These are phyloP conservation scores for Trichoderma atroviride DNA, from an alignment of 2,329 filamentous ascomycete genomes.

Conservation along the genomic window DNA sequence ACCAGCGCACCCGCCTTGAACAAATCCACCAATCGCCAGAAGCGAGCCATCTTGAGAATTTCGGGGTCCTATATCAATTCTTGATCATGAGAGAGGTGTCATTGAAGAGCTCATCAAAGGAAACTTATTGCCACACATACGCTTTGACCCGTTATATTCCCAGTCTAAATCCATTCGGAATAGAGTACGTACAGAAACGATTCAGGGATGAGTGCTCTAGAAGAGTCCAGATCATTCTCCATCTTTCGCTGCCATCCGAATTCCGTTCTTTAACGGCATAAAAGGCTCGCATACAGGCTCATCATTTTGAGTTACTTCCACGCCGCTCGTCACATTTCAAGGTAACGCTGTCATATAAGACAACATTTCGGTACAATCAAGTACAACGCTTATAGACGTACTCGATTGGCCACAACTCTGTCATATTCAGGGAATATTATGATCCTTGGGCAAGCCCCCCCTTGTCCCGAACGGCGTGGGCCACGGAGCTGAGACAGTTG, in stretches of 20 bases:
- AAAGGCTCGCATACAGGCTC: background rate
- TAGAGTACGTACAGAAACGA: background rate
- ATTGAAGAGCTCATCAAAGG: background rate
- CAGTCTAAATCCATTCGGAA: background rate
- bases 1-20: background rate
- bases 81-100: background rate
- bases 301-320: background rate
- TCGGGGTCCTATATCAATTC: background rate
- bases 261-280: background rate
- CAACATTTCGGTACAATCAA: background rate
- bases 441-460: background rate
- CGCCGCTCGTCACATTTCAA: background rate
- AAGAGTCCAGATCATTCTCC: background rate
- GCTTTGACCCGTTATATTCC: background rate
- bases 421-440: background rate
- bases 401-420: background rate
- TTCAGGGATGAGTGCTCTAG: background rate
- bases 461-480: background rate
- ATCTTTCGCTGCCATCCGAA: background rate
- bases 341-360: background rate
- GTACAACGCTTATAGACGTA: background rate
- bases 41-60: background rate
- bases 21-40: background rate
- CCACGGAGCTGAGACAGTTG: background rate
- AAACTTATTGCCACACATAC: background rate